A percentile compares a stretch with the other conserved stretches of the same genome.
phyloP scores from a whole-genome alignment of 257 asterid species.

The Solanum ahanhuiri region DNA sequence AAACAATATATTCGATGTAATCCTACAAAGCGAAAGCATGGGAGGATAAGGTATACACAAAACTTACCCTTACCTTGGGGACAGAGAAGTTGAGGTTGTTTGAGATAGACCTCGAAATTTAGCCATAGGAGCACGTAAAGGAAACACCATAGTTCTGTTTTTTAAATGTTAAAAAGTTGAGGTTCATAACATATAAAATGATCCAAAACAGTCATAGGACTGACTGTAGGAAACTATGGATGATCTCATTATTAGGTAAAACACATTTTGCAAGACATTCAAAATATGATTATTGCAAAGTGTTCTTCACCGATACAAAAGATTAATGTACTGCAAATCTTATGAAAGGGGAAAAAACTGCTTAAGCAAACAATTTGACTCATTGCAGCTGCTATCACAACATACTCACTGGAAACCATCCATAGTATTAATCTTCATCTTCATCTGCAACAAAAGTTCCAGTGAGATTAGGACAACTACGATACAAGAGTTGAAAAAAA shows the following conservation, averaged over 20 bases:
- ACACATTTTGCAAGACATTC: background rate
- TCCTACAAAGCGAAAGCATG: background rate
- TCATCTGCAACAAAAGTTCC: background rate
- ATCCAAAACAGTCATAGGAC: background rate
- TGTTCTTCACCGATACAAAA: background rate
- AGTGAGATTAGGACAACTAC: background rate
- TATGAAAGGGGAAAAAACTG: background rate
- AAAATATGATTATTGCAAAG: background rate
- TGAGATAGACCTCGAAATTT: background rate
- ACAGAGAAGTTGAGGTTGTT: background rate
- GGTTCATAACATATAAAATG: background rate
- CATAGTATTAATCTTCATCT: background rate
- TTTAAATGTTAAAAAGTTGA: background rate
- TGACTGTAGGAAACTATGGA: background rate
- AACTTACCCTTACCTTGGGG: background rate
- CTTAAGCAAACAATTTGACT: background rate
- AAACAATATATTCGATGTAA: background rate
- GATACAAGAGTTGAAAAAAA: background rate
- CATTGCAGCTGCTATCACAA: background rate
- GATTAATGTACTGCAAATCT: background rate
- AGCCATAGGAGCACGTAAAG: background rate
- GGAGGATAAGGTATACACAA: background rate
- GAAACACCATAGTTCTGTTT: background rate
- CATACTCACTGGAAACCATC: background rate
- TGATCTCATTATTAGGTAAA: background rate